Base-by-base conservation (phyloP, 2,329 filamentous ascomycete species). In the Sclerotiophoma versabilis region DNA sequence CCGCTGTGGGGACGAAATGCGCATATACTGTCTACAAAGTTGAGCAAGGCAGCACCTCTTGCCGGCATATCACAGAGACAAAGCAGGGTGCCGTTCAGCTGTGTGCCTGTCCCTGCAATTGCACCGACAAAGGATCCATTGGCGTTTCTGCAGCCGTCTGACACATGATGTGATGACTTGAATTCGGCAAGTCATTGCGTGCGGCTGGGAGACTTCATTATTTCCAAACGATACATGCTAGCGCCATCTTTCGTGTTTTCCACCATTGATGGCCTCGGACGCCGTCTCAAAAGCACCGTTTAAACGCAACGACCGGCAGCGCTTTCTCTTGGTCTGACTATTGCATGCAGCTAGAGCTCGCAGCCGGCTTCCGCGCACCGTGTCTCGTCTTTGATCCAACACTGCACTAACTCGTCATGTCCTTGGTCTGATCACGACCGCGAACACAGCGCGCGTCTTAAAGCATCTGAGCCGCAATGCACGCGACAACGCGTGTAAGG, bases 391-490 rank as follows among this genome's bases (percentile, higher is more conserved):
- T 27, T 17, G 20, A 54, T 45, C 38, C 51, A 39, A 9, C 26
- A 19, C 39, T 51, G 51, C 51, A 54, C 51, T 54, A 54, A 46
- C 57, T 63, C 53, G 61, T 59, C 63, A 64, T 59, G 64, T 45
- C 48, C 50, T 55, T 47, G 52, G 60, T 64, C 62, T 63, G 64
- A 62, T 68, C 66, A 70, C 65, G 59, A 63, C 64, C 71, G 64
- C 70, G 71, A 71, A 48, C 57, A 54, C 60, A 58, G 61, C 39
- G 62, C 51, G 70, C 69, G 70, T 68, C 58, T 60, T 59, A 59
- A 63, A 64, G 59, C 61, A 58, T 55, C 56, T 58, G 60, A 65
- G 66, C 65, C 66, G 59, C 65, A 57, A 58, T 58, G 57, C 62
- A 67, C 68, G 69, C 68, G 63, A 66, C 60, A 58, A 65, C 68